These are phyloP conservation scores for Ceratocystis alfenasii DNA, from an alignment of 2,329 filamentous ascomycete species.

Conservation along the genomic window DNA sequence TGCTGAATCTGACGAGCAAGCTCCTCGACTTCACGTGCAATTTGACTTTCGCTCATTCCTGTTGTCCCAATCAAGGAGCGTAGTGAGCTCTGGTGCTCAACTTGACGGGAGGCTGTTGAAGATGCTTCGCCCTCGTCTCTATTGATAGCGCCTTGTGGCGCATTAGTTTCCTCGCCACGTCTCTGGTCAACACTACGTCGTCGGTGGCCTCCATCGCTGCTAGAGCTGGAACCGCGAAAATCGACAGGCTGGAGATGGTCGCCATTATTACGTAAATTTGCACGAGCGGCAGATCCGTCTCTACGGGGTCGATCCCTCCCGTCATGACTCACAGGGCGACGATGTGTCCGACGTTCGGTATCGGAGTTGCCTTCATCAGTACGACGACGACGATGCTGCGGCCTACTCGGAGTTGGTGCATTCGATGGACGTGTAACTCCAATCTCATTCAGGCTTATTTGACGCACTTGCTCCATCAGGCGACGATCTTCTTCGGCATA, in stretches of 20 bases:
- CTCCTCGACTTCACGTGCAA: slow-evolving; percentile 80
- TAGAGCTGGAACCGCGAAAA: slow-evolving; percentile 25
- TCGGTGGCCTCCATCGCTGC: slow-evolving; percentile 6
- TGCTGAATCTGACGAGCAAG: slow-evolving; percentile 82
- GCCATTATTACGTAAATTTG: slow-evolving; percentile 24
- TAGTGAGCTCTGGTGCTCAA: slow-evolving; percentile 84
- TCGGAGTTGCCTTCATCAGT: slow-evolving; percentile 19
- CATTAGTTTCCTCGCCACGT: background rate
- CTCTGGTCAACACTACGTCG: slow-evolving; percentile 13
- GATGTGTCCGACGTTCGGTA: slow-evolving; percentile 24
- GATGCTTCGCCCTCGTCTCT: slow-evolving; percentile 18
- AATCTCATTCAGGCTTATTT: slow-evolving; percentile 59
- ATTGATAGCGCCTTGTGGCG: background rate
- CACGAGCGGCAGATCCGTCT: slow-evolving; percentile 5
- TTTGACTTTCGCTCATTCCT: slow-evolving; percentile 62
- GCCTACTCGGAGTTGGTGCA: slow-evolving; percentile 24
- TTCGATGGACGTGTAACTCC: slow-evolving; percentile 33
- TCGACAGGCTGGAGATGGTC: slow-evolving; percentile 32
- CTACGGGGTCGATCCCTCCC: slow-evolving; percentile 18
- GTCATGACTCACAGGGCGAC: slow-evolving; percentile 25
- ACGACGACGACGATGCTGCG: slow-evolving; percentile 16
- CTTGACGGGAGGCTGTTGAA: slow-evolving; percentile 36
- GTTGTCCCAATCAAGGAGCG: slow-evolving; percentile 72
- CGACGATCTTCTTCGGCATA: slow-evolving; percentile 55
- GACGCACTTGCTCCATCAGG: slow-evolving; percentile 58